phyloP scores from a whole-genome alignment of 345 rosid species.

The Aethionema arabicum region DNA sequence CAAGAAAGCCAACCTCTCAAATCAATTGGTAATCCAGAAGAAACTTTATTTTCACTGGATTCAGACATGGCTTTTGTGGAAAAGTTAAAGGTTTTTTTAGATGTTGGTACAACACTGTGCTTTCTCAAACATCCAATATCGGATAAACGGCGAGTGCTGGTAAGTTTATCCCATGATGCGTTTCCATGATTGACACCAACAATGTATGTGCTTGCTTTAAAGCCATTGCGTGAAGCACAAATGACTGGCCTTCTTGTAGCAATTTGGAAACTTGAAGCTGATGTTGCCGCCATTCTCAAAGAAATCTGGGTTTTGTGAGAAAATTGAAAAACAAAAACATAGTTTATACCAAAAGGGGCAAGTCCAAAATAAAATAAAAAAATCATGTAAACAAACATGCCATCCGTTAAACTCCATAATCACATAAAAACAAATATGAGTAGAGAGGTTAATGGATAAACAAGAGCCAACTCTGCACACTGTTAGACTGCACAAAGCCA shows the following conservation, averaged over 20 bases:
- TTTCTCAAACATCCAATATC: conserved; percentile 41
- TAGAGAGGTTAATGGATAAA: too few relatives aligned
- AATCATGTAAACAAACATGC: background rate
- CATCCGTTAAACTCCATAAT: background rate
- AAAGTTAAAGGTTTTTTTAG: conserved; percentile 40
- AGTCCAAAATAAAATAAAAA: background rate
- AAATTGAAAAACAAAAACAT: conserved; percentile 5
- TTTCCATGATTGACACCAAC: conserved; percentile 43
- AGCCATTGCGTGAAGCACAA: conserved; percentile 44
- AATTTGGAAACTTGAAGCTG: conserved; percentile 60
- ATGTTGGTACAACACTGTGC: conserved; percentile 37
- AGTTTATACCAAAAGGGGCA: background rate
- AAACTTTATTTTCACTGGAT: conserved; percentile 50
- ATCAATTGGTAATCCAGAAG: conserved; percentile 75
- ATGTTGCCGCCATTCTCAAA: conserved; percentile 58
- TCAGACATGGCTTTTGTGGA: conserved; percentile 63
- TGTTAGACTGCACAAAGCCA: too few relatives aligned
- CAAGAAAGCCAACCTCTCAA: conserved; percentile 56
- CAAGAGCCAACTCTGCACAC: too few relatives aligned
- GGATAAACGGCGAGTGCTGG: conserved; percentile 51
- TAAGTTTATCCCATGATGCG: conserved; percentile 52
- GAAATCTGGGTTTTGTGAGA: conserved; percentile 20
- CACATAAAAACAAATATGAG: too few relatives aligned
- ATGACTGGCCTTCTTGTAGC: conserved; percentile 53
- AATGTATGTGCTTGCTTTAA: conserved; percentile 46